These are phyloP conservation scores for Wallacemonas rigidus DNA, from an alignment of 208 protist genomes.

Conservation along the genomic window DNA sequence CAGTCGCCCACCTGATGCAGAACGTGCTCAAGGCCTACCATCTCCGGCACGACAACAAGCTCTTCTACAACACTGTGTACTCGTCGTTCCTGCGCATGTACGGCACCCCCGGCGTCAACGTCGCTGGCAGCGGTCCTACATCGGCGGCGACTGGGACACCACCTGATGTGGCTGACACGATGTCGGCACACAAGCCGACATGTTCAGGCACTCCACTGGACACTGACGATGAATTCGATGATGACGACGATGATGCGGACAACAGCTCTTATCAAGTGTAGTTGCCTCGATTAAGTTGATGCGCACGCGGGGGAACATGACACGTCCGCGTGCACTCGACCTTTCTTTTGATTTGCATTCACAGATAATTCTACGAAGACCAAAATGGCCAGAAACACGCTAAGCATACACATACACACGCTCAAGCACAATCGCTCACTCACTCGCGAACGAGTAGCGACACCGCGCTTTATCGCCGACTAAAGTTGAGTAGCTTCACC, in stretches of 20 bases:
- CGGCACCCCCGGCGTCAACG: conserved; percentile 24
- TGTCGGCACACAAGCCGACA: too few species aligned
- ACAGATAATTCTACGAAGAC: too few species aligned
- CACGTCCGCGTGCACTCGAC: neutral
- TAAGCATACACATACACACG: too few species aligned
- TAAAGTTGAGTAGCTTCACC: too few species aligned
- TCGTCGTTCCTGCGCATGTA: conserved; percentile 53
- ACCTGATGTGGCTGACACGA: too few species aligned
- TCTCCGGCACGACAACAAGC: conserved; percentile 32
- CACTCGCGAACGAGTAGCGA: too few species aligned
- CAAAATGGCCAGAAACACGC: too few species aligned
- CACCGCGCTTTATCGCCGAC: too few species aligned
- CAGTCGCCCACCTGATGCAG: conserved; percentile 89
- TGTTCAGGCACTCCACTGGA: neutral
- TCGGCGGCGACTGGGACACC: too few species aligned
- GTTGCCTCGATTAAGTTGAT: too few species aligned
- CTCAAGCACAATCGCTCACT: too few species aligned
- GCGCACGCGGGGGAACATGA: neutral
- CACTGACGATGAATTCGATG: conserved; percentile 16
- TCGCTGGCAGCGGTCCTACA: conserved; percentile 9
- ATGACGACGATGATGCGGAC: conserved; percentile 43
- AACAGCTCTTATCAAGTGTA: conserved; percentile 46
- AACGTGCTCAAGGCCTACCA: conserved; percentile 85
- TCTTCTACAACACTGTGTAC: conserved; percentile 52
- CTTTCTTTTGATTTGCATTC: neutral